phyloP scores from a whole-genome alignment of 805 yeast species.

The Candida quercuum region DNA sequence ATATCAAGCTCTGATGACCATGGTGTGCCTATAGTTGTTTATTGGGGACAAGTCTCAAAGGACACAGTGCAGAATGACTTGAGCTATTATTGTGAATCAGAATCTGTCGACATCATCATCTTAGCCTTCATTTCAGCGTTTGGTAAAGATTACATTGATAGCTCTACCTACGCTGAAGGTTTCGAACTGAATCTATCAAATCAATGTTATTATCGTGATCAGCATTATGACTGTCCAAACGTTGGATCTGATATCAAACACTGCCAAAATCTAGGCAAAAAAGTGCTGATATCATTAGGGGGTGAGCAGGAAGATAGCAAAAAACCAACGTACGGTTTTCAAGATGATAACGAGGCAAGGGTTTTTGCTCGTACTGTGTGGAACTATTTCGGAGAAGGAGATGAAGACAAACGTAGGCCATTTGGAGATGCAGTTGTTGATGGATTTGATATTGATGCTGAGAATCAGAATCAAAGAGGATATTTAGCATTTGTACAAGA shows the following conservation, averaged over 20 bases:
- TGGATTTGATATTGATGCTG: constrained; percentile 93
- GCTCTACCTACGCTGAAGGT: no score
- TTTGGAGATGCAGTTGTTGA: constrained; percentile 76
- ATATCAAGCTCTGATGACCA: no score
- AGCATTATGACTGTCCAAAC: constrained; percentile 36
- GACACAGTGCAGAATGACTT: constrained; percentile 34
- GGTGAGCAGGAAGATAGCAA: constrained; percentile 58
- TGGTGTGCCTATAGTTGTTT: constrained; percentile 41
- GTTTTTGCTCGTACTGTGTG: constrained; percentile 53
- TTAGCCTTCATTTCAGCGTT: constrained; percentile 49
- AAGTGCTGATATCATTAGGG: constrained; percentile 66
- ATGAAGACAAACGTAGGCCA: constrained; percentile 39
- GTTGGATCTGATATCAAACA: constrained; percentile 64
- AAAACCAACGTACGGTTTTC: constrained; percentile 61
- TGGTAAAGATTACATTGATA: constrained; percentile 10
- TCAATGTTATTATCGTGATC: constrained; percentile 34
- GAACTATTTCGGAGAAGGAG: constrained; percentile 57
- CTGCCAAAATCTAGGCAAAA: constrained; percentile 78
- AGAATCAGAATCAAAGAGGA: constrained; percentile 58
- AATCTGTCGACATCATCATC: constrained; percentile 65
- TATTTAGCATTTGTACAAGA: constrained; percentile 55
- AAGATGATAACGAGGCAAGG: constrained; percentile 69
- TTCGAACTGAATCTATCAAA: constrained; percentile 51
- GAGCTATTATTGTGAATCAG: constrained; percentile 54
- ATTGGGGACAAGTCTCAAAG: constrained; percentile 73